phyloP scores from a whole-genome alignment of 129 eudicot genomes.

The Helianthus annuus region HanXRQr2.0-SUNRISE NC_035440.2:81481235-81481734 shows the following conservation, averaged over 20 bases:
- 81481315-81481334: no score
- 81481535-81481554: not conserved
- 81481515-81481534: not conserved
- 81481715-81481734: no score
- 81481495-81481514: not conserved
- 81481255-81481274: no score
- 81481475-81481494: not conserved
- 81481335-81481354: not conserved
- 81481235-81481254: no score
- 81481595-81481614: not conserved
- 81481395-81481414: not conserved
- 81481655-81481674: not conserved
- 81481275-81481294: no score
- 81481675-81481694: no score
- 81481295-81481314: no score
- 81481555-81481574: slow-evolving; percentile 4
- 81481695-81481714: no score
- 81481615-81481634: not conserved
- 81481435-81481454: not conserved
- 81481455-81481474: not conserved
- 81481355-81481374: not conserved
- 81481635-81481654: not conserved
- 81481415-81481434: not conserved
- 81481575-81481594: not conserved
- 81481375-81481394: slow-evolving; percentile 3